Conservation (phyloP, 257 asterid genomes). For the Solanum habrochaites region DNA sequence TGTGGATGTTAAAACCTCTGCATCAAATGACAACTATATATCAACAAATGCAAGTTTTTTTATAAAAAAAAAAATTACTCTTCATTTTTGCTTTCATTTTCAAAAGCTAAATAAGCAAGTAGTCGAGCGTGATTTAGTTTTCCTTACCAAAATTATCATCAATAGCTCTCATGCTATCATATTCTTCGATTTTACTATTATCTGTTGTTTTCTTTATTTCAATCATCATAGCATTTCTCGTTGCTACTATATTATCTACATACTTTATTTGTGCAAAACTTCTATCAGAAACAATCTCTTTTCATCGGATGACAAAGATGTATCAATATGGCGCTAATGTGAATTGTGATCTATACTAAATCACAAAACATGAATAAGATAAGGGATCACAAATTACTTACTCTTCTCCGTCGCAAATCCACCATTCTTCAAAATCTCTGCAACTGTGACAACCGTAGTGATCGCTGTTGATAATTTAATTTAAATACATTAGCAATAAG, state of each 20-base stretch:
- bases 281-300: background rate
- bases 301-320: too few relatives aligned
- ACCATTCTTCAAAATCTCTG: constrained; percentile 81
- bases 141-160: background rate
- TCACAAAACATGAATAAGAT: background rate
- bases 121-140: background rate
- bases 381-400: constrained; percentile 12
- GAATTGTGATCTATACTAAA: too few relatives aligned
- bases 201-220: background rate
- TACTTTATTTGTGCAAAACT: background rate
- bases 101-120: background rate
- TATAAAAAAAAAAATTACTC: background rate
- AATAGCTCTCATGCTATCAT: background rate
- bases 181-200: background rate
- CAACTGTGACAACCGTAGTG: constrained; percentile 83
- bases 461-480: constrained; percentile 41
- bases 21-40: background rate
- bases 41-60: background rate
- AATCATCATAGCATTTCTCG: background rate
- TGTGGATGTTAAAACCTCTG: constrained; percentile 73
- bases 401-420: constrained; percentile 84
- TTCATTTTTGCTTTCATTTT: background rate
- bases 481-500: background rate
- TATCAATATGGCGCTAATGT: too few relatives aligned
- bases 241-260: background rate